Percentiles rank a stretch among this genome's conserved stretches.
phyloP scores from a whole-genome alignment of 2,329 filamentous ascomycete species.

The Monilinia fructicola region DNA sequence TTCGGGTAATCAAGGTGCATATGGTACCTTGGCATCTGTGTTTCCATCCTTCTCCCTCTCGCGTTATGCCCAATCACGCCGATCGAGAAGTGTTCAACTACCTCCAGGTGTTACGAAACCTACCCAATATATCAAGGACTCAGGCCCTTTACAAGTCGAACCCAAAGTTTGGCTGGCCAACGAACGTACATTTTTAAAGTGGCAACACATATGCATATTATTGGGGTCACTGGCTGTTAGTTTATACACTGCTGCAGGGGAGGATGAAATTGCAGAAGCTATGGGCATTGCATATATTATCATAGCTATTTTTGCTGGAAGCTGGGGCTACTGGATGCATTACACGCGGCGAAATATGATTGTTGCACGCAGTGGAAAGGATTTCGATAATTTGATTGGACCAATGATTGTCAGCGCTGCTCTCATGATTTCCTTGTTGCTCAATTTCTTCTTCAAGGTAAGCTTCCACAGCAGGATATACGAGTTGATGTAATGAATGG shows the following conservation, averaged over 20 bases:
- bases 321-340: slow-evolving; percentile 87
- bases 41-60: slow-evolving; percentile 82
- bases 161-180: slow-evolving; percentile 99
- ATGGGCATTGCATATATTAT: slow-evolving; percentile 81
- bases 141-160: slow-evolving; percentile 87
- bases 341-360: slow-evolving; percentile 77
- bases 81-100: slow-evolving; percentile 54
- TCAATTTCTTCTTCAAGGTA: slow-evolving; percentile 90
- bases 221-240: slow-evolving; percentile 81
- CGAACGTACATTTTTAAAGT: slow-evolving; percentile 97
- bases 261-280: slow-evolving; percentile 71
- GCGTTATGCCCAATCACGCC: slow-evolving; percentile 65
- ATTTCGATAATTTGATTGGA: slow-evolving; percentile 87
- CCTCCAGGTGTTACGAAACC: slow-evolving; percentile 89
- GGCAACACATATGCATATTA: slow-evolving; percentile 91
- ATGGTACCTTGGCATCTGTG: slow-evolving; percentile 65
- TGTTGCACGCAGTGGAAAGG: slow-evolving; percentile 78
- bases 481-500: not conserved
- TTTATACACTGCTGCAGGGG: slow-evolving; percentile 83
- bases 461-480: slow-evolving; percentile 16
- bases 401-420: slow-evolving; percentile 81
- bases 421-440: slow-evolving; percentile 71
- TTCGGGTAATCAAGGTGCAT: slow-evolving; percentile 43
- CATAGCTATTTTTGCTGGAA: slow-evolving; percentile 78
- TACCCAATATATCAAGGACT: slow-evolving; percentile 88